A percentile compares a stretch with the other conserved stretches of the same genome.
These are phyloP conservation scores for Epichloe elymi DNA, from an alignment of 2,329 filamentous ascomycete species.

Conservation along the genomic window DNA sequence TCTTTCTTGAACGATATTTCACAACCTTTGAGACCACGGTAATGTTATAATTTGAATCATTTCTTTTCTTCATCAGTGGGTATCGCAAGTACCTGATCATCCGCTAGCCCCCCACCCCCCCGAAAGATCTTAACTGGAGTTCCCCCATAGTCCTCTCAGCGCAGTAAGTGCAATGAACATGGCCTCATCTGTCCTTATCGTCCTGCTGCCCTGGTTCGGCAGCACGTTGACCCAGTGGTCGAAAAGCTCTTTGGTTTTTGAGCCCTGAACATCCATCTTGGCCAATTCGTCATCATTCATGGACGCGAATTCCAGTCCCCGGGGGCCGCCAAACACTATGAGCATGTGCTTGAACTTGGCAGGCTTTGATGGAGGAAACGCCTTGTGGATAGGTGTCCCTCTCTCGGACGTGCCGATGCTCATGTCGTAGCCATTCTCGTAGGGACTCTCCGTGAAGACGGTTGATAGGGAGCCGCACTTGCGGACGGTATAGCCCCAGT, in stretches of 20 bases:
- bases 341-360: slow-evolving; percentile 55
- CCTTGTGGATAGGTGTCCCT: slow-evolving; percentile 38
- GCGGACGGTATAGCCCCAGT: slow-evolving; percentile 72
- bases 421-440: slow-evolving; percentile 66
- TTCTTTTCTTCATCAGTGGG: not conserved
- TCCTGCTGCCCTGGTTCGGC: slow-evolving; percentile 68
- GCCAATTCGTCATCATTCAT: slow-evolving; percentile 43
- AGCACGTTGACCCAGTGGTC: slow-evolving; percentile 76
- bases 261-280: slow-evolving; percentile 48
- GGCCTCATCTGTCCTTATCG: slow-evolving; percentile 74
- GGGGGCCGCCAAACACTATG: slow-evolving; percentile 68
- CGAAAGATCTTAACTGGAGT: slow-evolving; percentile 8
- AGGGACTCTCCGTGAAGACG: slow-evolving; percentile 66
- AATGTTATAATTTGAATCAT: not conserved
- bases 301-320: slow-evolving; percentile 65
- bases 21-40: no score
- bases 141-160: slow-evolving; percentile 48
- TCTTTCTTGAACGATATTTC: no score
- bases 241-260: slow-evolving; percentile 57
- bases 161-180: slow-evolving; percentile 63
- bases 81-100: slow-evolving; percentile 3
- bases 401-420: slow-evolving; percentile 77
- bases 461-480: slow-evolving; percentile 51
- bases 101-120: not conserved
- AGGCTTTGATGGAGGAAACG: slow-evolving; percentile 30